These are phyloP conservation scores for Talaromyces piceae DNA, from an alignment of 2,329 filamentous ascomycete genomes.

Conservation along the genomic window DNA sequence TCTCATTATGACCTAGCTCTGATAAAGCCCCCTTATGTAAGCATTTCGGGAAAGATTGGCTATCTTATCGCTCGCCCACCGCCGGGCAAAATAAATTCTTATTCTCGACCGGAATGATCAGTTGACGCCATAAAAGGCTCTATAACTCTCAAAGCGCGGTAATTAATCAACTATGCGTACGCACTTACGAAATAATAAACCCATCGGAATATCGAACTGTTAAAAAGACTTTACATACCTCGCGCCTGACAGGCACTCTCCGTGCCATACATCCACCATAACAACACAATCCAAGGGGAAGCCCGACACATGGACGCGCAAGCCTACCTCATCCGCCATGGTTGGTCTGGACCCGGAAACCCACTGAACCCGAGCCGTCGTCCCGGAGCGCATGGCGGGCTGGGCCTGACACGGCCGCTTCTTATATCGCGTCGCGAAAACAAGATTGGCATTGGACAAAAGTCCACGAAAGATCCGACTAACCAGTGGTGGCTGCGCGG, in stretches of 20 bases:
- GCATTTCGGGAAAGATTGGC: too few species aligned
- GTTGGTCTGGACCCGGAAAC: constrained; percentile 84
- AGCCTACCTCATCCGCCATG: constrained; percentile 74
- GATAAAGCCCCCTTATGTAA: background rate
- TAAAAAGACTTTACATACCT: too few species aligned
- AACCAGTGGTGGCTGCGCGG: constrained; percentile 98
- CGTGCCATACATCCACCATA: background rate
- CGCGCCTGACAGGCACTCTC: too few species aligned
- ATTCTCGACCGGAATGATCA: background rate
- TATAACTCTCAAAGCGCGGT: background rate
- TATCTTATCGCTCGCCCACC: background rate
- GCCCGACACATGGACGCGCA: constrained; percentile 66
- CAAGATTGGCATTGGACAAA: constrained; percentile 73
- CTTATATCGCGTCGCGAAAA: constrained; percentile 77
- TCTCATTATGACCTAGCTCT: background rate
- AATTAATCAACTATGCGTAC: too few species aligned
- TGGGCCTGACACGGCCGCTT: constrained; percentile 75
- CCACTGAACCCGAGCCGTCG: constrained; percentile 64
- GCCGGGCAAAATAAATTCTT: constrained; percentile 4
- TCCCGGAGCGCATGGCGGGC: constrained; percentile 49
- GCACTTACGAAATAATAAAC: background rate
- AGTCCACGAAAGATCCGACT: constrained; percentile 52
- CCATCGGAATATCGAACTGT: background rate
- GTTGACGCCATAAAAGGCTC: background rate
- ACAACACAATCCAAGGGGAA: background rate